Evolutionary conservation across 1,139 yeast genomes (phyloP).

Genomic region (Blastobotrys raffinosifermentans): DNA sequence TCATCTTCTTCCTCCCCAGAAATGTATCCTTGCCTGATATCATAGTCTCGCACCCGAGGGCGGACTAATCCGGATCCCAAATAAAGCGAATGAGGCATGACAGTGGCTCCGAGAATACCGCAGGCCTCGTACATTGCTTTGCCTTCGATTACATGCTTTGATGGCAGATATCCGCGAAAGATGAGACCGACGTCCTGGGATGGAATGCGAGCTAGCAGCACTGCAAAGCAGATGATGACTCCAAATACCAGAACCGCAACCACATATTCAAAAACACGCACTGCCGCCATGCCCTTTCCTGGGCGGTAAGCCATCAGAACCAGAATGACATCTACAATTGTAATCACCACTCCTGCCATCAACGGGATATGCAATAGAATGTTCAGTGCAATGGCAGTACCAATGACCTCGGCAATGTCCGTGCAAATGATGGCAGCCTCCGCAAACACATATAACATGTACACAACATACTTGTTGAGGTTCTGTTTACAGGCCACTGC

Average conservation of each 20-base stretch:
- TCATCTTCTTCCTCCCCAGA: conserved; percentile 32
- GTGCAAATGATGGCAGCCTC: conserved; percentile 80
- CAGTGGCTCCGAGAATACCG: conserved; percentile 76
- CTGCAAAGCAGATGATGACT: conserved; percentile 66
- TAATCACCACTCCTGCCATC: conserved; percentile 71
- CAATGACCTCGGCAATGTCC: conserved; percentile 82
- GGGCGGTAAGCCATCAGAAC: conserved; percentile 72
- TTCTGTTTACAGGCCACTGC: conserved; percentile 62
- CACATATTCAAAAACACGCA: conserved; percentile 57
- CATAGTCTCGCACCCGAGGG: conserved; percentile 62
- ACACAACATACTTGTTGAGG: conserved; percentile 57
- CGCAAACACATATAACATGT: conserved; percentile 57
- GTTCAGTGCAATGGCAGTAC: conserved; percentile 79
- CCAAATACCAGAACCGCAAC: conserved; percentile 63
- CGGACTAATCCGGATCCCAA: conserved; percentile 72
- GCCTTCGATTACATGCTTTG: conserved; percentile 53
- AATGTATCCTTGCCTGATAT: conserved; percentile 30
- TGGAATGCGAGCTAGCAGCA: conserved; percentile 53
- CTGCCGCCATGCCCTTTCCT: conserved; percentile 59
- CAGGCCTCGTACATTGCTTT: conserved; percentile 68
- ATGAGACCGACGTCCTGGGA: conserved; percentile 45
- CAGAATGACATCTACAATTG: conserved; percentile 64
- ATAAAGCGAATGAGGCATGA: conserved; percentile 75
- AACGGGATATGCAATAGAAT: conserved; percentile 62
- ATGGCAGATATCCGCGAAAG: conserved; percentile 69